Evolutionary conservation across 2,329 filamentous ascomycete genomes (phyloP), one percentile per base, ranked within the genome.

Genomic region (Lomentospora prolificans): DNA sequence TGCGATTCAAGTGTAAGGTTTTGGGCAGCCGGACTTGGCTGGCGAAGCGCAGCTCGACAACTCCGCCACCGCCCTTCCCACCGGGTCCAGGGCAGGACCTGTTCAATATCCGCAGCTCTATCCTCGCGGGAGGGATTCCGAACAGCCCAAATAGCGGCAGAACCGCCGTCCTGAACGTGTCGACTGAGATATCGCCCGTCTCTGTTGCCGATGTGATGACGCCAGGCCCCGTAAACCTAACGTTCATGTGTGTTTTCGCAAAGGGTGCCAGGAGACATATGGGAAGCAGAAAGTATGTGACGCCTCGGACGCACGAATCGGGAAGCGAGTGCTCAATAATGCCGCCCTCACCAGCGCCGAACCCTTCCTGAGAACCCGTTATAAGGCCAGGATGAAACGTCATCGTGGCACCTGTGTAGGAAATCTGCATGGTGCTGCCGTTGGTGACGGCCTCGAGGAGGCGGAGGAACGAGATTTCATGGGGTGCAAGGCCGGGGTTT

Each of bases 371-470:
- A 50, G 85, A 87, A 59, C 94, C 94, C 0, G 90, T 94, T 64
- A 99, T 95, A 41, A 99, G 77, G 33, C 94, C 94, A 0, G 94
- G 94, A 61, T 89, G 87, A 73, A 95, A 99, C 36, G 91, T 86
- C 56, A 99, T 81, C 1, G 90, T 91, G 0, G 94, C 97, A 67
- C 94, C 94, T 1, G 90, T 96, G 73, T 95, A 94, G 9, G 90
- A 96, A 63, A 99, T 96, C 66, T 96, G 91, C 73, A 97, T 90
- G 56, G 87, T 85, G 57, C 88, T 89, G 72, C 94, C 94, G 76
- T 99, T 99, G 66, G 94, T 99, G 64, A 99, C 80, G 62, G 89
- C 81, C 70, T 97, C 94, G 66, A 99, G 85, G 17, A 99, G 87
- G 57, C 94, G 91, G 30, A 99, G 81, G 70, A 99, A 92, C 50